Evolutionary conservation across 441 rosid genomes (phyloP), one percentile per base, ranked within the genome.

Genomic region (Biscutella laevigata): DNA sequence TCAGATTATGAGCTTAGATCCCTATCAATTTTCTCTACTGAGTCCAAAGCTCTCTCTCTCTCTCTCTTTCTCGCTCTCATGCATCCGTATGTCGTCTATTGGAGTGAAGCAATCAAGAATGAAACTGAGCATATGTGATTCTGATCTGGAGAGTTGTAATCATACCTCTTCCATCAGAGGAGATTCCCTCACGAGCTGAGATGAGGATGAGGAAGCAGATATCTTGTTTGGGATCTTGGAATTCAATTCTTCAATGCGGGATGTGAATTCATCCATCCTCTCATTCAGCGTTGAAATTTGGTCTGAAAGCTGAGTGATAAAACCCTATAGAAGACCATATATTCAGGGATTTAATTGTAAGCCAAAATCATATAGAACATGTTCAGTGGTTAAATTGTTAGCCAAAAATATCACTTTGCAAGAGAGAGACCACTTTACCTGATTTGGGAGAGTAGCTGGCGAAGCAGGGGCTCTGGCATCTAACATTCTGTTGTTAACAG

Each of bases 241-340:
- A 72, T 84, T 92, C 58, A 92, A 63, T 76, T 86, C 89, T 55
- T 82, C 95, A 1, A 88, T 75, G 53, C 87, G 89, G 14, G 88
- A 71, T 42, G 89, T 81, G 49, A 92, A 84, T 53, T 86, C 95
- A 61, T 92, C 95, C 95, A 86, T 92, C 74, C 95, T 82, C 77
- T 88, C 95, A 17, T 80, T 92, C 76, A 88, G 68, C 26, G 96
- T 86, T 21, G 94, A 86, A 41, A 92, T 88, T 74, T 88, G 96
- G 45, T 92, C 98, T 5, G 95, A 86, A 25, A 88, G 95, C 68
- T 86, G 96, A 65, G 86, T 79, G 42, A 84, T 53, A 12, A 74
- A 79, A 37, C 96, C 98, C 96, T 92, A 56, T 9, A 33, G 22
- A 40, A 32, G 45, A 61, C 32, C 56, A 38, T 45, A 44, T 25